These are phyloP conservation scores for Polychytrium aggregatum DNA, from an alignment of 192 early-diverging fungal genomes.

Conservation along the genomic window DNA sequence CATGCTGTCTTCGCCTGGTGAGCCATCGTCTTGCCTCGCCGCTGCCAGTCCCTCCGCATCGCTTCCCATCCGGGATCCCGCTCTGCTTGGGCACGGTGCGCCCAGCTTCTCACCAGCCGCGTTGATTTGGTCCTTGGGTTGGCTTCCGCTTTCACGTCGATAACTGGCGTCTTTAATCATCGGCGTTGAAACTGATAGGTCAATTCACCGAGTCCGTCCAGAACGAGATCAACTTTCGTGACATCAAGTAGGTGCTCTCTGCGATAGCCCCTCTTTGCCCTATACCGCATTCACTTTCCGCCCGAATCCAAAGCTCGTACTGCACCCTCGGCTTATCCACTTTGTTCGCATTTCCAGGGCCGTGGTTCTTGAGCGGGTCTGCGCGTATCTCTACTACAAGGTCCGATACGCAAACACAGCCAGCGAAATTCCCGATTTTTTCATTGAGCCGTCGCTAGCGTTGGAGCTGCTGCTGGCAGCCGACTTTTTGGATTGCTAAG, in stretches of 20 bases:
- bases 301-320: neutral
- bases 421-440: conserved; percentile 78
- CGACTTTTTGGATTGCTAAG: conserved; percentile 85
- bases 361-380: conserved; percentile 82
- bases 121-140: too few species aligned
- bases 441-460: conserved; percentile 75
- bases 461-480: conserved; percentile 91
- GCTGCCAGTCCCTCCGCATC: too few species aligned
- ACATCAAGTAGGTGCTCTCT: conserved; percentile 67
- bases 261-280: neutral
- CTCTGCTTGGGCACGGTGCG: too few species aligned
- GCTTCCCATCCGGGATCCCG: too few species aligned
- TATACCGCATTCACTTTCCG: neutral
- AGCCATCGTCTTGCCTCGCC: too few species aligned
- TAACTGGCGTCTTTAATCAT: too few species aligned
- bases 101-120: too few species aligned
- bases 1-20: conserved; percentile 71
- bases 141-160: too few species aligned
- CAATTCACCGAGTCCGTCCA: conserved; percentile 86
- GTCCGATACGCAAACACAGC: conserved; percentile 51
- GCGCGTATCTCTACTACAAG: conserved; percentile 91
- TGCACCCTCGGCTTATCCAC: conserved; percentile 1
- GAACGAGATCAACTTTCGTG: conserved; percentile 75
- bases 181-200: too few species aligned
- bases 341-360: conserved; percentile 42